A percentile compares a stretch with the other conserved stretches of the same genome.
Conservation (phyloP, 1,139 yeast genomes). For the Barnettozyma hawaiiensis region DNA sequence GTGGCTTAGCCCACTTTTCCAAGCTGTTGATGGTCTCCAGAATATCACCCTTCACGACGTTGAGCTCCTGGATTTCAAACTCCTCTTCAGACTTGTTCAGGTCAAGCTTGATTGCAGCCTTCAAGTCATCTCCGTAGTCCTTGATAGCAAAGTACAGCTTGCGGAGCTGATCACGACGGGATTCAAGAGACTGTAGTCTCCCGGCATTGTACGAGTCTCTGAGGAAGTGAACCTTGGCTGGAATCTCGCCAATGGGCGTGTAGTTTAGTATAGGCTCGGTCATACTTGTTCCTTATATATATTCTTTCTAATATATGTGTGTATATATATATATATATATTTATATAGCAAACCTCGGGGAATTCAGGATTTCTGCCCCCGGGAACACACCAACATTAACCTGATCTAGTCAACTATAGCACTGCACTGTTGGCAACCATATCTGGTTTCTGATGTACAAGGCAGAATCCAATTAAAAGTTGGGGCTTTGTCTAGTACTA, state of each 20-base stretch:
- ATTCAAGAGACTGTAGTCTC: slow-evolving; percentile 50
- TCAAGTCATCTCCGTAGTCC: slow-evolving; percentile 52
- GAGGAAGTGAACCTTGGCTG: slow-evolving; percentile 40
- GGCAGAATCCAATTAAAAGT: no score
- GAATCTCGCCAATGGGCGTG: slow-evolving; percentile 49
- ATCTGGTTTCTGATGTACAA: no score
- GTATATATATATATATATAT: no score
- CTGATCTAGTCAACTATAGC: no score
- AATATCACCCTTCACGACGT: slow-evolving; percentile 49
- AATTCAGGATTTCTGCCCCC: no score
- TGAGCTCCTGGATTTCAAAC: slow-evolving; percentile 53
- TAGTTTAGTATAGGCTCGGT: slow-evolving; percentile 26
- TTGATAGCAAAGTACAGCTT: slow-evolving; percentile 59
- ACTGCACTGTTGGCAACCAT: no score
- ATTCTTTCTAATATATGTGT: no score
- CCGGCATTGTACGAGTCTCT: slow-evolving; percentile 40
- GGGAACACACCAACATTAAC: no score
- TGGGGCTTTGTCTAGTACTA: no score
- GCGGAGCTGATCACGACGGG: slow-evolving; percentile 58
- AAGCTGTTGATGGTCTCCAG: slow-evolving; percentile 54
- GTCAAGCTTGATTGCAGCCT: slow-evolving; percentile 59
- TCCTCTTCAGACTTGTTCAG: slow-evolving; percentile 62
- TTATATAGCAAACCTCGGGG: no score
- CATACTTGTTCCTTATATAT: not conserved
- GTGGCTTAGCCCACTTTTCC: slow-evolving; percentile 57